Percentiles rank a stretch among this genome's conserved stretches.
Evolutionary conservation across 805 yeast species (phyloP).

Genomic region (Candida methanosorbosa): DNA sequence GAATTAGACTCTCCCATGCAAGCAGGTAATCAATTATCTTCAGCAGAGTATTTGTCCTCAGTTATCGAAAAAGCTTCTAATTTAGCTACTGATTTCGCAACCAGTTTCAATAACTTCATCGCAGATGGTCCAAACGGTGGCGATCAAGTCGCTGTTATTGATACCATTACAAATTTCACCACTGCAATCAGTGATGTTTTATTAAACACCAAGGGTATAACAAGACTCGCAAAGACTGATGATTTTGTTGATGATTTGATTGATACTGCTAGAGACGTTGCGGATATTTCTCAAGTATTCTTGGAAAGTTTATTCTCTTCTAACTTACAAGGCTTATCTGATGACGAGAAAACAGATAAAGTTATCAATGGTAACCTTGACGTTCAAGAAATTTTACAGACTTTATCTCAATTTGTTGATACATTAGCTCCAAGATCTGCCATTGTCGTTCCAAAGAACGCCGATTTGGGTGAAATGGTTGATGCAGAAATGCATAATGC

Average conservation of each 20-base stretch:
- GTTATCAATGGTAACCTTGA: conserved; percentile 70
- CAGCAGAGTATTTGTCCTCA: conserved; percentile 61
- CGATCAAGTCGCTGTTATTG: conserved; percentile 55
- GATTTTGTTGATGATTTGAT: conserved; percentile 43
- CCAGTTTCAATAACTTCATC: conserved; percentile 62
- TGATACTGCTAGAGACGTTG: conserved; percentile 43
- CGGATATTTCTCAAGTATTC: conserved; percentile 52
- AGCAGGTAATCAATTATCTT: conserved; percentile 70
- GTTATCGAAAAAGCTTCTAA: conserved; percentile 63
- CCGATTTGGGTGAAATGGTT: conserved; percentile 62
- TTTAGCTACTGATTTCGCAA: conserved; percentile 72
- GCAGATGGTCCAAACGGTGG: conserved; percentile 57
- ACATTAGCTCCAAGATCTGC: conserved; percentile 32
- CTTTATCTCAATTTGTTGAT: conserved; percentile 46
- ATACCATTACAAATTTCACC: conserved; percentile 55
- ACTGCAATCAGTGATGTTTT: conserved; percentile 54
- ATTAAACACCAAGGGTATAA: conserved; percentile 62
- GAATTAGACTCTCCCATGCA: conserved; percentile 74
- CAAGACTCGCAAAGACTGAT: conserved; percentile 42
- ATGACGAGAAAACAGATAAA: conserved; percentile 56
- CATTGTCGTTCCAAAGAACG: conserved; percentile 23
- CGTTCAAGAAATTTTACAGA: conserved; percentile 64
- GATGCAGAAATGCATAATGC: conserved; percentile 68
- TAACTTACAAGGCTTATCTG: conserved; percentile 36
- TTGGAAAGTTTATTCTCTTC: conserved; percentile 51